Base-by-base conservation (phyloP, 768 basidiomycete species). In the Suillus brevipes region DNA sequence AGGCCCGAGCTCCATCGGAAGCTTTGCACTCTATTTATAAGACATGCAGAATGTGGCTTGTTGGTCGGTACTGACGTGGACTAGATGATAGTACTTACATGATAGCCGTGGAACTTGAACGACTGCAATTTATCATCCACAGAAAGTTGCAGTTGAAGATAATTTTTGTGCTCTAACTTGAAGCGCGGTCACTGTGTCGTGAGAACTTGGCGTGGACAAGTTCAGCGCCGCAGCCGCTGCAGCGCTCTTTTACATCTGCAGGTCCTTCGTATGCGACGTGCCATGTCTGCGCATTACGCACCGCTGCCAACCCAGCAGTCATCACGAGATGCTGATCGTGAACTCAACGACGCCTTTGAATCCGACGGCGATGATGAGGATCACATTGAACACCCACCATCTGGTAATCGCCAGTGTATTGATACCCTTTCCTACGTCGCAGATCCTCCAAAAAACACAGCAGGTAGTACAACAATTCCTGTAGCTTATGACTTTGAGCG, bases 401-500 rank as follows among this genome's bases (percentile, higher is more conserved):
- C 82, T 55, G n/a, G n/a, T n/a, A 81, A 79, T 38, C 65, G 2
- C 9, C 28, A 2, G 31, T 28, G 65, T 65, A 58, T 72, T 61
- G 64, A 66, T 52, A 63, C 65, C 14, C 65, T 67, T 10, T 40
- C 67, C 8, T 66, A 61, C 12, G 40, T 63, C 65, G 56, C 64
- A 45, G 75, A 77, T 52, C n/a, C 67, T 37, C 34, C 45, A 65
- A 66, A 68, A 58, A 12, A 58, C 18, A 34, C 40, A 49, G 16
- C 70, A n/a, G 43, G 52, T n/a, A 6, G 43, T 60, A 63, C 65
- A 8, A 47, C 64, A 2, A 7, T 66, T 12, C 80, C 84, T 16
- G 84, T 83, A 34, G 75, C 79, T 3, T 92, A 92, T 77, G 90
- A 94, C 75, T 95, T 94, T 73, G 93, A 95, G 74, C 82, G 90